Evolutionary conservation across 1,139 yeast genomes (phyloP).

Genomic region (Kurtzmaniella natalensis): DNA sequence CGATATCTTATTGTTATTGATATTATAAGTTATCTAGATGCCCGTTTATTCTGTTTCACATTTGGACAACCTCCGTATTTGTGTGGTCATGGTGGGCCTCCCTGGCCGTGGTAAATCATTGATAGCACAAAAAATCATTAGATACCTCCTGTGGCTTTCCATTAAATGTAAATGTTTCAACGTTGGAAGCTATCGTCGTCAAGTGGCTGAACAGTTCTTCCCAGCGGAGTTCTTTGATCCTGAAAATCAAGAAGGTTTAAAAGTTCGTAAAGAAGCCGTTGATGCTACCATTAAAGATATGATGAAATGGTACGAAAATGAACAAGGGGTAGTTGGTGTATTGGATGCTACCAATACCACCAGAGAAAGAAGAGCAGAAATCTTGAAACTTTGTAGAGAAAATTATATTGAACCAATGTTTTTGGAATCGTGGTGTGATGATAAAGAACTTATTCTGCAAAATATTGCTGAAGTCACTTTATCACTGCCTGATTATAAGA

Average conservation of each 20-base stretch:
- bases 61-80: conserved; percentile 64
- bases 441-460: conserved; percentile 68
- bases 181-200: conserved; percentile 80
- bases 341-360: conserved; percentile 85
- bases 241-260: conserved; percentile 57
- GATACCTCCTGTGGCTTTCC: conserved; percentile 89
- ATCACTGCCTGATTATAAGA: conserved; percentile 82
- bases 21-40: too few relatives aligned
- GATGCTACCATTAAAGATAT: conserved; percentile 73
- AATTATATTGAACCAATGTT: conserved; percentile 83
- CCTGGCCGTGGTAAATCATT: conserved; percentile 76
- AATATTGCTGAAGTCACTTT: conserved; percentile 84
- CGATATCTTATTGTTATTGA: too few relatives aligned
- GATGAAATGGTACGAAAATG: conserved; percentile 81
- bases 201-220: conserved; percentile 29
- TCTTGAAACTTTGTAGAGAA: conserved; percentile 58
- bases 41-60: conserved; percentile 74
- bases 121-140: conserved; percentile 77
- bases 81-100: conserved; percentile 73
- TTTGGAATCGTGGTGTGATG: conserved; percentile 88
- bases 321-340: conserved; percentile 84
- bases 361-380: conserved; percentile 60
- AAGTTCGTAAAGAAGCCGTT: conserved; percentile 66
- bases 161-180: conserved; percentile 84
- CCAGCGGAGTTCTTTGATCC: conserved; percentile 77